Base-by-base conservation (phyloP, 2,329 filamentous ascomycete genomes). In the Diaporthe citri region DNA sequence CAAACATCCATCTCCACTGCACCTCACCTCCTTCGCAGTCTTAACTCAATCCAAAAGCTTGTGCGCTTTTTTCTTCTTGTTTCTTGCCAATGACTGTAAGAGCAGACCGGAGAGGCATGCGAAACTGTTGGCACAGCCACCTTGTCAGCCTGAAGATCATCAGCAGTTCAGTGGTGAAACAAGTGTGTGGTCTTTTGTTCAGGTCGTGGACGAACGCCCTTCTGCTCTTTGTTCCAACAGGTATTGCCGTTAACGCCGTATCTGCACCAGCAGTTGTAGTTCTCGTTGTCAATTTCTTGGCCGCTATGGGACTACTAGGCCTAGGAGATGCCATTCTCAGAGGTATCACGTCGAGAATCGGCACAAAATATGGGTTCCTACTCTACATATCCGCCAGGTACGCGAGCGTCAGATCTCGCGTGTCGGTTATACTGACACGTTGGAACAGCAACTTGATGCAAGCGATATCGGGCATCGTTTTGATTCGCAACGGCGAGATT, bases 381-480 rank as follows among this genome's bases (percentile, higher is more conserved):
- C 51, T 71, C 36, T 71, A 71, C 25, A 71, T 55, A 43, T 59
- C 67, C 2, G 56, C 67, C 25, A 71, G 67, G 67, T 71, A 34
- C 25, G 48, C 34, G 15, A 34, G 28, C 6, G 17, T 7, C 13
- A n/a, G 17, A 36, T 12, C 4, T 22, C 4, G 8, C 3, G 10
- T 25, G 5, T 25, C 34, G n/a, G 9, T 59, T 20, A 48, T 10
- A 17, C 34, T 39, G 7, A 34, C 28, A 25, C 9, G 28, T 8
- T 22, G 43, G 8, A 46, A 34, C 31, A 71, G 67, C 28, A 71
- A 71, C 39, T 46, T 71, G 52, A 39, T 71, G 52, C 51, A 56
- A n/a, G 36, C 56, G 17, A 46, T 71, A 22, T 56, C 48, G 10
- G 48, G 67, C 20, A 46, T 71, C 52, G 17, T 55, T 57, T 28